Base-by-base conservation (phyloP, 164 flowering plant species). In the Vitis rotundifolia region DNA sequence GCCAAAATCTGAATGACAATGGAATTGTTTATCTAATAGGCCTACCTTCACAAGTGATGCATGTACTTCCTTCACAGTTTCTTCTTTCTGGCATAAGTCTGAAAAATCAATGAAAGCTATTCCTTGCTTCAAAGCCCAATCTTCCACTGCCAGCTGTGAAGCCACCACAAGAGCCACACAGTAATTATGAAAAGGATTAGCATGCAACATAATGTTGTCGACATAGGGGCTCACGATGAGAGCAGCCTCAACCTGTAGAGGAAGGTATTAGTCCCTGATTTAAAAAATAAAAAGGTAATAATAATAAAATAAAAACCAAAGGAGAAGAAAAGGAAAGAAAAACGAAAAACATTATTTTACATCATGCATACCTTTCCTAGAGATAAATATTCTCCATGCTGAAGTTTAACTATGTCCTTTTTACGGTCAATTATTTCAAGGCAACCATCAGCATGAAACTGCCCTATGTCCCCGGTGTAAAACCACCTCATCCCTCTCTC, bases 311-410 rank as follows among this genome's bases (percentile, higher is more conserved):
- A 37, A 37, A 37, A 37, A 3, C 2, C 44, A 37, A 37, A 37
- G 7, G 44, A 37, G 44, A 37, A 37, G 44, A 37, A 37, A 37
- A 37, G 44, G 7, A 37, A 37, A 37, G 44, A 37, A 37, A 37
- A 37, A 37, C 44, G 1, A 37, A 37, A 37, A 37, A 37, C 44
- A 6, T 67, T 4, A 16, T 10, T 16, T 5, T 29, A 8, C 29
- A 50, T 49, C 3, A 72, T 56, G 49, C 66, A 53, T 78, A 93
- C 99, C 97, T 93, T 95, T 64, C 99, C 99, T 47, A 95, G 82
- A 60, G 99, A 93, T 29, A 93, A 95, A 81, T 95, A 95, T 81
- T 95, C 98, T 67, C 99, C 99, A 79, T 95, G 99, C 79, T 95
- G 99, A 76, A 95, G 99, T 80, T 95, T 95, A 64, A 95, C 96